Base-by-base conservation (phyloP, 1,139 yeast genomes). In the Candida freyschussii region DNA sequence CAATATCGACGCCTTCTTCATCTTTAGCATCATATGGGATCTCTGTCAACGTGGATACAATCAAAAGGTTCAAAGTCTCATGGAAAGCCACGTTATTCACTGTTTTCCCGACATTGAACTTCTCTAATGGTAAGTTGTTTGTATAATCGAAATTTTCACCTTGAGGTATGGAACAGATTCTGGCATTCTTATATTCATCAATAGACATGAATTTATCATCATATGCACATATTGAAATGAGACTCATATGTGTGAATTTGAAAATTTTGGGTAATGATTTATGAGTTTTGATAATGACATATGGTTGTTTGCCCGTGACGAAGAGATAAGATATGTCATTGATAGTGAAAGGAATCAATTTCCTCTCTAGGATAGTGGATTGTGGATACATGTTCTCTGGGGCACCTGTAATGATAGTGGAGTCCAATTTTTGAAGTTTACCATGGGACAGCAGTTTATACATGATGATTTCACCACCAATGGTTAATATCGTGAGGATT, bases 241-340 rank as follows among this genome's bases (percentile, higher is more conserved):
- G 69, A 0, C 84, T 76, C 13, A 72, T 67, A 32, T 75, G 71
- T 5, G 85, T 72, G 51, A 87, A 79, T 40, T 74, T 78, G 56
- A 76, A 79, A 15, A 84, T 65, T 39, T 82, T 64, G 1, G 94
- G 86, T 5, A 69, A 62, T 0, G 93, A 72, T 43, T 74, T 78
- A 22, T 72, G 65, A 10, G 79, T 70, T 45, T 83, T 83, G 21
- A 78, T 59, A 5, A 89, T 69, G 36, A 81, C 63, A 44, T 76
- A 80, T 0, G 96, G 87, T 12, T 72, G 72, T 14, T 71, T 70
- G 24, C 96, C 96, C 1, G 93, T 78, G 4, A 87, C 74, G 46
- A 85, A 72, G 1, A 86, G 70, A 15, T 77, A 69, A 1, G 78
- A 67, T 40, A 67, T 67, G 0, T 79, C 83, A 45, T 73, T 73